Conservation (phyloP, 371 early-diverging fungal species). For the Apophysomyces trapeziformis region DNA sequence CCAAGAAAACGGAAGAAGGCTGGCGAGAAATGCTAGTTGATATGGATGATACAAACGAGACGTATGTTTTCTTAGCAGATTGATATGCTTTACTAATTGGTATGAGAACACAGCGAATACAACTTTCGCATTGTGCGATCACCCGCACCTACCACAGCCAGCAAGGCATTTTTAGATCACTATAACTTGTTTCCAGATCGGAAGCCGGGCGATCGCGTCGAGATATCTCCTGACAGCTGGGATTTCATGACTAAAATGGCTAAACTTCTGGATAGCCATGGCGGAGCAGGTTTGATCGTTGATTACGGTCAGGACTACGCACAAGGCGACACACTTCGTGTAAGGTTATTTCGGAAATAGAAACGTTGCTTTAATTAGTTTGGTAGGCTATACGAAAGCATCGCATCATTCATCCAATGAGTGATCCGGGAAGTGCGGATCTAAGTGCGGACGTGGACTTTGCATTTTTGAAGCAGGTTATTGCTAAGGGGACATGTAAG, state of each 20-base stretch:
- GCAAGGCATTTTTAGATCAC: slow-evolving; percentile 59
- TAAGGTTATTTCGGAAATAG: slow-evolving; percentile 34
- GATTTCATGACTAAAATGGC: slow-evolving; percentile 67
- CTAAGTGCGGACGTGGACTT: slow-evolving; percentile 96
- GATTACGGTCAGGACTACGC: slow-evolving; percentile 92
- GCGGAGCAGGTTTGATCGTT: slow-evolving; percentile 81
- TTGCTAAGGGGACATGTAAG: slow-evolving; percentile 48
- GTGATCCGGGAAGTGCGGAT: slow-evolving; percentile 85
- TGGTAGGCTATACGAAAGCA: slow-evolving; percentile 86
- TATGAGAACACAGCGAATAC: slow-evolving; percentile 45
- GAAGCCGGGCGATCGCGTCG: slow-evolving; percentile 77
- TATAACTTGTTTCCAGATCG: slow-evolving; percentile 41
- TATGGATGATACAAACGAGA: slow-evolving; percentile 66
- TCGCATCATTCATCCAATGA: slow-evolving; percentile 77
- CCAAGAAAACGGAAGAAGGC: slow-evolving; percentile 69
- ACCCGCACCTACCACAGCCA: slow-evolving; percentile 69
- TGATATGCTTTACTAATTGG: background rate
- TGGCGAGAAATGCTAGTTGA: slow-evolving; percentile 94
- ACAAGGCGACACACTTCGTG: slow-evolving; percentile 82
- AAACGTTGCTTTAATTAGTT: no score
- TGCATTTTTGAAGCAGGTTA: slow-evolving; percentile 68
- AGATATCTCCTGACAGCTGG: slow-evolving; percentile 85
- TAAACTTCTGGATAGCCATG: slow-evolving; percentile 58
- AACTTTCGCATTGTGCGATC: slow-evolving; percentile 84
- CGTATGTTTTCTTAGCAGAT: slow-evolving; percentile 31